Base-by-base conservation (phyloP, 257 asterid genomes). In the Marsdenia floribunda region DNA sequence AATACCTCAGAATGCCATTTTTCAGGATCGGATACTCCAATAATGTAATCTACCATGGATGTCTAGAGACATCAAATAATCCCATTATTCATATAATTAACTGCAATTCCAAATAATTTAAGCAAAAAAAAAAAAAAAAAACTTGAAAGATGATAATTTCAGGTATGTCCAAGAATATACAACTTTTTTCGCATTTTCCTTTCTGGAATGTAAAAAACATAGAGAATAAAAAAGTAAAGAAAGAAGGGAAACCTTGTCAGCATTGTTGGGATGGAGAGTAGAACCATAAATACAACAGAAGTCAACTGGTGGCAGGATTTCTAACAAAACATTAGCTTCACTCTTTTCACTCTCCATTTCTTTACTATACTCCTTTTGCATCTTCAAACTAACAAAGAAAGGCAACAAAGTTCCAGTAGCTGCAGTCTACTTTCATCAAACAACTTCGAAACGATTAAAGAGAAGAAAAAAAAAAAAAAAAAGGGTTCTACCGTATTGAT, bases 1-100 rank as follows among this genome's bases (percentile, higher is more conserved):
- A 68, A 64, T 76, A 90, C 98, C 97, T 88, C 85, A 11, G 88
- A 66, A 73, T 95, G 99, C 98, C 99, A 92, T 84, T 89, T 89
- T 66, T 53, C 84, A 80, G 98, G 96, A 82, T 92, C 96, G 19
- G 84, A 81, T 63, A 92, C 99, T 66, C 99, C 97, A 82, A 95
- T 83, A 80, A 95, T 85, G 81, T 78, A 92, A 81, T 95, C 98
- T 70, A 87, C 79, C 99, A 95, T 95, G 42, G 96, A 89, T 60
- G 85, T 82, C 93, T 93, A 78, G 16, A 70, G 49, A 78, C 58
- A 46, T 70, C 49, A 21, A 58, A 54, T 33, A 35, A 40, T n/a
- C 40, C 40, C 19, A 22, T 52, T 33, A 38, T 37, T 6, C n/a
- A 22, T 22, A n/a, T 38, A n/a, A 67, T 46, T 19, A 12, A 50